Conservation (phyloP, 495 filamentous ascomycete species). For the Alectoria sarmentosa region DNA sequence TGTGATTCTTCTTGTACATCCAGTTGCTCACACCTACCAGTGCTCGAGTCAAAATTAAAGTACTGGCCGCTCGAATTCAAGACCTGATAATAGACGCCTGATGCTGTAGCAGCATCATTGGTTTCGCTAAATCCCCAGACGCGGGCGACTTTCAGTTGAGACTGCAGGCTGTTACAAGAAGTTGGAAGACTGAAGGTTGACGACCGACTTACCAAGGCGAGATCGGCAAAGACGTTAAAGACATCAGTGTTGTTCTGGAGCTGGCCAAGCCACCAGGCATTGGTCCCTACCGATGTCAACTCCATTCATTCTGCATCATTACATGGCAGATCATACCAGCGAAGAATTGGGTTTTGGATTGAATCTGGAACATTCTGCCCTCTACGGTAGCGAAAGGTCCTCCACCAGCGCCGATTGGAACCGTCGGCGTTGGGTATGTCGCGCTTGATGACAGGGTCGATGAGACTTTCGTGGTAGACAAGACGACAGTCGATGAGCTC, state of each 20-base stretch:
- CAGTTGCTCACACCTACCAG: constrained; percentile 6
- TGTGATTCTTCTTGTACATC: background rate
- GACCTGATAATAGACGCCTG: constrained; percentile 32
- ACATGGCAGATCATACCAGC: constrained; percentile 15
- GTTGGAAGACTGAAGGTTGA: background rate
- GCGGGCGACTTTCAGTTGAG: constrained; percentile 59
- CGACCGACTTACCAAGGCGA: constrained; percentile 28
- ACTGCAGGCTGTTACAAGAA: constrained; percentile 23
- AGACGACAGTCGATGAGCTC: background rate
- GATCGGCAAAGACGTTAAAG: constrained; percentile 47
- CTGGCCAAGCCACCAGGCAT: constrained; percentile 70
- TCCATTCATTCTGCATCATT: background rate
- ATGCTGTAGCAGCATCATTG: constrained; percentile 22
- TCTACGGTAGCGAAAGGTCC: constrained; percentile 13
- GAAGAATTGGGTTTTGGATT: constrained; percentile 26
- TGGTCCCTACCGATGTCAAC: constrained; percentile 43
- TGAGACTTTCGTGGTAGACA: background rate
- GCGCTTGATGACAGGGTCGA: constrained; percentile 1
- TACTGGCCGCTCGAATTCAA: constrained; percentile 31
- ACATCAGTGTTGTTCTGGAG: constrained; percentile 57
- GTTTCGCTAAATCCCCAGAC: constrained; percentile 56
- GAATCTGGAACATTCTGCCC: constrained; percentile 23
- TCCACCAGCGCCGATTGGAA: constrained; percentile 14
- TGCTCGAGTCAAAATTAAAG: constrained; percentile 29
- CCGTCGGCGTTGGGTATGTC: constrained; percentile 15